These are phyloP conservation scores for Microdochium nivale DNA, from an alignment of 2,329 filamentous ascomycete species.

Conservation along the genomic window DNA sequence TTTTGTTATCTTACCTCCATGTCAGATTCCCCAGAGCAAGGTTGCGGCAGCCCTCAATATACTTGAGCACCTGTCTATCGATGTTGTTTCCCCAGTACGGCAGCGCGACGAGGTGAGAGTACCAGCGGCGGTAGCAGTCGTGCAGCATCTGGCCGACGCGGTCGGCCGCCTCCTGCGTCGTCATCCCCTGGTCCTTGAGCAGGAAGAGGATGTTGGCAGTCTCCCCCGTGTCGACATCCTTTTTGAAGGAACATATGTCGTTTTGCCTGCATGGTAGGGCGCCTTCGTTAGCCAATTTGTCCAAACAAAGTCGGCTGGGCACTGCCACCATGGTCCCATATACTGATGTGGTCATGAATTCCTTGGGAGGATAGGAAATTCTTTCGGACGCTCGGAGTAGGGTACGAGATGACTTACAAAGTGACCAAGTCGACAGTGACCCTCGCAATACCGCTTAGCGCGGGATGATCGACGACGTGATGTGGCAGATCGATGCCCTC, in stretches of 20 bases:
- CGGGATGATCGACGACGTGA: slow-evolving; percentile 3
- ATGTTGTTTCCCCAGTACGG: slow-evolving; percentile 10
- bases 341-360: background rate
- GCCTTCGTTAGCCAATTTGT: background rate
- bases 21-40: slow-evolving; percentile 8
- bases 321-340: too few species aligned
- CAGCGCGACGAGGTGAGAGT: slow-evolving; percentile 4
- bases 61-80: slow-evolving; percentile 7
- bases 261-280: background rate
- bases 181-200: slow-evolving; percentile 6
- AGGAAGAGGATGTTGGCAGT: slow-evolving; percentile 5
- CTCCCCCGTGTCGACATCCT: slow-evolving; percentile 1
- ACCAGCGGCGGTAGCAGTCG: slow-evolving; percentile 6
- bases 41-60: slow-evolving; percentile 6
- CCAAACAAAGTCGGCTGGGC: too few species aligned
- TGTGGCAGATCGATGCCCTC: slow-evolving; percentile 6
- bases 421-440: slow-evolving; percentile 4
- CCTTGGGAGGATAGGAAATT: background rate
- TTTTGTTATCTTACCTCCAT: slow-evolving; percentile 7
- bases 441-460: slow-evolving; percentile 1
- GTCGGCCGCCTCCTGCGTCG: slow-evolving; percentile 9
- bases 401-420: slow-evolving; percentile 1
- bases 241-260: background rate
- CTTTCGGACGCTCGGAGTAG: background rate
- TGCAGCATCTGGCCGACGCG: slow-evolving; percentile 8